Base-by-base conservation (phyloP, 345 rosid genomes). In the Salix dunnii region DNA sequence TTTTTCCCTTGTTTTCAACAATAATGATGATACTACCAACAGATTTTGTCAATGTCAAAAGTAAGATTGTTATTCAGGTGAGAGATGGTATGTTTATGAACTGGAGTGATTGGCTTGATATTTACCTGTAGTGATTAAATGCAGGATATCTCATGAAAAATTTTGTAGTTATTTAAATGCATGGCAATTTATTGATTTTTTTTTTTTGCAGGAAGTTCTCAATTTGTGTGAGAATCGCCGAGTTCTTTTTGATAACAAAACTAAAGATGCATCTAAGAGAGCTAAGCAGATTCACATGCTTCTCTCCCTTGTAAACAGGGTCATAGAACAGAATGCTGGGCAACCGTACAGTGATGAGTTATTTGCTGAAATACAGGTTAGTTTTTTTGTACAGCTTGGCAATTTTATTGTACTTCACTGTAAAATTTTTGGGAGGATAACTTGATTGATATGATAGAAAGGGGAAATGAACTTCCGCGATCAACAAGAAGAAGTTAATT, bases 221-320 rank as follows among this genome's bases (percentile, higher is more conserved):
- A 71, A 46, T 5, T 76, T 84, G n/a, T 91, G 99, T 82, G 78
- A 82, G 76, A 89, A 93, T 68, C 72, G 97, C 2, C 21, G 28
- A 65, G 90, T 91, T 43, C 88, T 90, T 80, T 95, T 95, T 79
- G 89, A 95, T 79, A 95, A 95, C 90, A 95, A 91, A 87, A 91
- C 94, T 35, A 81, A 74, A 64, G 85, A 95, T 76, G 88, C 82
- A 75, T 14, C 35, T 1, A 90, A 87, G 87, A 89, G 81, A 80
- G 82, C 65, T 74, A 78, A 80, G 58, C 97, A 95, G 80, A 89
- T 91, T 70, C 76, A 83, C 61, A 76, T 85, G 79, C 96, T 95
- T 76, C 89, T 95, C 2, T 84, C 89, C 21, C 89, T 89, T 76
- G 93, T 93, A 68, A 84, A 88, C 61, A 63, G 28, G 23, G 86